Evolutionary conservation across 805 yeast genomes (phyloP), one percentile per base, ranked within the genome.

Genomic region (Nakazawaea anatomiae): DNA sequence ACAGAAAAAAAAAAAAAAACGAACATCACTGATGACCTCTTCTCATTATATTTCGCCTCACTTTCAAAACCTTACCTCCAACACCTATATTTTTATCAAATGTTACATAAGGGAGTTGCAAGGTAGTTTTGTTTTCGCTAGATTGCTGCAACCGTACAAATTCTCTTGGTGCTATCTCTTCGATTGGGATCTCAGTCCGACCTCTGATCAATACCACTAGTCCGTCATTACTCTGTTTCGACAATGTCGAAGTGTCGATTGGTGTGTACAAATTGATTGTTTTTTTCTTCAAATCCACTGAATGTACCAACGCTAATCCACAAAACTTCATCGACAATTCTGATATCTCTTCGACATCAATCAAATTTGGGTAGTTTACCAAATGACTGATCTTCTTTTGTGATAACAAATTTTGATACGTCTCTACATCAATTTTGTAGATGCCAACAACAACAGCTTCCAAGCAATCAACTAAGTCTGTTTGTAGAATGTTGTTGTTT

Each of bases 251-350:
- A 1, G 46, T 39, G 8, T 59, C 55, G 1, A 57, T 46, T 0
- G 89, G 89, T 0, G 85, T 67, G 57, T 86, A 82, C 1, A 89
- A 47, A 52, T 85, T 82, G 42, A 87, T 58, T 12, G 67, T 55
- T 8, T 68, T 59, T 1, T 65, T 59, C 0, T 54, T 51, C 0
- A 54, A 52, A 56, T 83, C 76, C 10, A 88, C 65, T 1, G 92
- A 85, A 60, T 89, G 96, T 0, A 89, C 71, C 46, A 88, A 68
- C 1, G 78, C 82, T 35, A 85, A 64, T 0, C 87, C 84, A 18
- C 73, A 56, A 54, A 76, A 81, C 3, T 57, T 51, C 11, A 1
- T 52, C 50, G 9, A 51, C 48, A n/a, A 56, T 48, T 10, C 40
- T 42, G 1, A 53, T 47, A 5, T 52, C 0, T 56, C 58, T 5